Evolutionary conservation across 306 rosid genomes (phyloP).

Genomic region (Adenanthera pavonina): DNA sequence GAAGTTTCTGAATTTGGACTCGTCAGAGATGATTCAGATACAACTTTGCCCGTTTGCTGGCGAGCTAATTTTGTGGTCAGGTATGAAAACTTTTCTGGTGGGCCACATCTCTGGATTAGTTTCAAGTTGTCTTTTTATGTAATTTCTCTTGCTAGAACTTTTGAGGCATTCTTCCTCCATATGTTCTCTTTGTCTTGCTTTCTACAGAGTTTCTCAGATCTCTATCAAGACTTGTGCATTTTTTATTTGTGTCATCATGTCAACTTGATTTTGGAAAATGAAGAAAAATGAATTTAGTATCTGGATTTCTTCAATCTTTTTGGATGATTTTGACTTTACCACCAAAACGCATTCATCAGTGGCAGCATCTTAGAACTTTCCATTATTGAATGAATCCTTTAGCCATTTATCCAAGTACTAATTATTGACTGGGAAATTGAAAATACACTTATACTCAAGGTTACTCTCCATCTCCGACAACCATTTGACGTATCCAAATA

Average conservation of each 20-base stretch:
- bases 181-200: constrained; percentile 5
- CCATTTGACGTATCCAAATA: neutral
- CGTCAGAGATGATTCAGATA: constrained; percentile 64
- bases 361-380: neutral
- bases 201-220: neutral
- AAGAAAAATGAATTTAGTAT: neutral
- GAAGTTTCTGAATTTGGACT: constrained; percentile 59
- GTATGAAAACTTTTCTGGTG: constrained; percentile 39
- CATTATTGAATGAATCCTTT: neutral
- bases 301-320: neutral
- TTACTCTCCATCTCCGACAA: neutral
- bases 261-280: neutral
- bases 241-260: neutral
- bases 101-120: neutral
- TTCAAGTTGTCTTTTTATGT: neutral
- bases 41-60: constrained; percentile 79
- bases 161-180: neutral
- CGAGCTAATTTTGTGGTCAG: constrained; percentile 59
- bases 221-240: neutral
- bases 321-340: neutral
- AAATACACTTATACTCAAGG: neutral
- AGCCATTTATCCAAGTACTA: neutral
- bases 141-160: neutral
- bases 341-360: neutral
- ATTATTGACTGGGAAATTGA: neutral